Evolutionary conservation across 2,329 filamentous ascomycete genomes (phyloP), one percentile per base, ranked within the genome.

Genomic region (Fusarium zealandicum): DNA sequence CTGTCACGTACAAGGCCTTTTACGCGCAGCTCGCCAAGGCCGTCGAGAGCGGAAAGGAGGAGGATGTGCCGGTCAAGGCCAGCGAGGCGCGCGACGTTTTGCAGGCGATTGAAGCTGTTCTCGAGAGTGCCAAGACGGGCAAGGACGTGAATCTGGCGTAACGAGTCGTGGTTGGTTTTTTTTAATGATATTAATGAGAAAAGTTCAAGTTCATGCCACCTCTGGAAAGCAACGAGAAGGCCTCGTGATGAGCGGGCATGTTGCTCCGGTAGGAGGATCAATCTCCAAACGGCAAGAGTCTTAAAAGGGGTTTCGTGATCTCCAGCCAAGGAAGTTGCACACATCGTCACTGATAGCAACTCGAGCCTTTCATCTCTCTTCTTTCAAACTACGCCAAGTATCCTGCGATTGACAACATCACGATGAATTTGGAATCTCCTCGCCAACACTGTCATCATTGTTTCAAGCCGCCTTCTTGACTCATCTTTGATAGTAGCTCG

Each of bases 1-100:
- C 88, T 1, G 73, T 80, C 54, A 92, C 89, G 3, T 95, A 91
- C 71, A 77, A 78, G 17, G 81, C 83, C 64, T 88, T 90, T 59
- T 93, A 93, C 72, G 71, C 78, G 49, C 72, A 76, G 3, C 76
- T 84, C 40, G 82, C 75, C 12, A 74, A 74, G 61, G 78, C 82
- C 1, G 63, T 85, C 6, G 73, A 69, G 49, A 76, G 70, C 12
- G 81, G 81, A 1, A 75, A 75, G 52, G 79, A 80, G 53, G 76
- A 79, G 31, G 76, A 81, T 37, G 71, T 83, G 1, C 82, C 82
- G 0, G 82, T 85, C 13, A 77, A 80, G 50, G 78, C 80, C 1
- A 69, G 69, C n/a, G 76, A 84, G 68, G 81, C 81, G 2, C 73
- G 79, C 6, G 78, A 84, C 62, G 82, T 84, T 32, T 65, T 85